A percentile compares a stretch with the other conserved stretches of the same genome.
phyloP scores from a whole-genome alignment of 2,329 filamentous ascomycete species.

The Neurospora crassa region DNA sequence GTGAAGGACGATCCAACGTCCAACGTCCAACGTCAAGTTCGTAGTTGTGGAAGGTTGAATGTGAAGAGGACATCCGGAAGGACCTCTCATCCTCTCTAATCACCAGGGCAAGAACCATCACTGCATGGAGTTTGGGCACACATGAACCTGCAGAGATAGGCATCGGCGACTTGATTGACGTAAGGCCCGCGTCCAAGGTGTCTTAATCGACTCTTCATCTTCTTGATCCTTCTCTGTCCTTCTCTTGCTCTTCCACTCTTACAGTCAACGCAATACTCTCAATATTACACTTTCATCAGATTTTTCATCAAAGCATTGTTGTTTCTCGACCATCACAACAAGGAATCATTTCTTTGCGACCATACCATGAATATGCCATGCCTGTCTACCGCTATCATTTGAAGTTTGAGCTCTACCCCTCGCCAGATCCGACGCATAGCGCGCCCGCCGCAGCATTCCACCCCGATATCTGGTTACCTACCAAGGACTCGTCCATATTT shows the following conservation, averaged over 20 bases:
- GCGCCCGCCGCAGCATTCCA: constrained; percentile 3
- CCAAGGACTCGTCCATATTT: constrained; percentile 40
- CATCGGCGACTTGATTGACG: background rate
- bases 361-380: constrained; percentile 31
- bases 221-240: background rate
- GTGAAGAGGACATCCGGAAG: background rate
- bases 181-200: background rate
- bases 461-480: constrained; percentile 40
- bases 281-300: background rate
- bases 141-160: background rate
- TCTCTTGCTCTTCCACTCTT: background rate
- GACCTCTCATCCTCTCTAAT: background rate
- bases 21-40: background rate
- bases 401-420: constrained; percentile 55
- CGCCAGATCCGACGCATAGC: constrained; percentile 26
- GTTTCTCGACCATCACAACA: background rate
- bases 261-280: background rate
- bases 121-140: background rate
- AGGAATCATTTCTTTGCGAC: background rate
- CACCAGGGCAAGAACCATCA: background rate
- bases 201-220: background rate
- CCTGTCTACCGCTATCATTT: constrained; percentile 56
- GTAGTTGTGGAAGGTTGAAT: background rate
- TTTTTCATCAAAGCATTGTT: background rate
- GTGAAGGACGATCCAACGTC: background rate